Conservation (phyloP, 2,329 filamentous ascomycete species). For the Fusarium sp. region DNA sequence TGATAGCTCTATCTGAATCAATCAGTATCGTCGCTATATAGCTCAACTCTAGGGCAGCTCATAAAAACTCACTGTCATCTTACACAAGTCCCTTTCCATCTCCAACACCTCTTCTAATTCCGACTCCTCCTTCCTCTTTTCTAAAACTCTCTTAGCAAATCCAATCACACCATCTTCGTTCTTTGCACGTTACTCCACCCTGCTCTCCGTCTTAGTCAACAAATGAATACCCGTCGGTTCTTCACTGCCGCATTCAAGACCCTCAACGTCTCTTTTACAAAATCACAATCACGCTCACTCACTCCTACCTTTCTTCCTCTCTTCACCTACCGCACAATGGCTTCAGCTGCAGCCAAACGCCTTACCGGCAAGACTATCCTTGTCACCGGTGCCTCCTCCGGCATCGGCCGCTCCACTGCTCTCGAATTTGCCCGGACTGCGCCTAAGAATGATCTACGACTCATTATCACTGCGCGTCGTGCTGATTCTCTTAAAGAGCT, state of each 20-base stretch:
- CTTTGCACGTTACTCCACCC: slow-evolving; percentile 27
- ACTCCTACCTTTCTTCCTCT: slow-evolving; percentile 14
- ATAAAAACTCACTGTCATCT: slow-evolving; percentile 12
- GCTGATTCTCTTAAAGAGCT: slow-evolving; percentile 82
- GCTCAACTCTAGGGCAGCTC: background rate
- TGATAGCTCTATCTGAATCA: background rate
- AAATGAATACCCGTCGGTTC: slow-evolving; percentile 40
- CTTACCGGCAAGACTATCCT: slow-evolving; percentile 93
- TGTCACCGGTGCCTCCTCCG: slow-evolving; percentile 91
- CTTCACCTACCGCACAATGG: slow-evolving; percentile 55
- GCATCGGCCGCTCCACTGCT: slow-evolving; percentile 87
- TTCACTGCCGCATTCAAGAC: slow-evolving; percentile 33
- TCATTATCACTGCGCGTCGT: slow-evolving; percentile 90
- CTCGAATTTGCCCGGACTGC: slow-evolving; percentile 91
- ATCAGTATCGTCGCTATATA: background rate
- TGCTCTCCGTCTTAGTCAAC: slow-evolving; percentile 13
- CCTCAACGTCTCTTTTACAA: slow-evolving; percentile 30
- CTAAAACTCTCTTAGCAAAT: slow-evolving; percentile 17
- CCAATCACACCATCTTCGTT: slow-evolving; percentile 31
- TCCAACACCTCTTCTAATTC: slow-evolving; percentile 2
- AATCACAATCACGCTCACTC: slow-evolving; percentile 6
- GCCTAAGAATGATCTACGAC: slow-evolving; percentile 79
- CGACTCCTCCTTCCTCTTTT: background rate
- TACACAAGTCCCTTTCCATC: background rate
- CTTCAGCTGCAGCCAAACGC: slow-evolving; percentile 77